phyloP scores from a whole-genome alignment of 179 eudicot species.

The Beta macrorhiza region DNA sequence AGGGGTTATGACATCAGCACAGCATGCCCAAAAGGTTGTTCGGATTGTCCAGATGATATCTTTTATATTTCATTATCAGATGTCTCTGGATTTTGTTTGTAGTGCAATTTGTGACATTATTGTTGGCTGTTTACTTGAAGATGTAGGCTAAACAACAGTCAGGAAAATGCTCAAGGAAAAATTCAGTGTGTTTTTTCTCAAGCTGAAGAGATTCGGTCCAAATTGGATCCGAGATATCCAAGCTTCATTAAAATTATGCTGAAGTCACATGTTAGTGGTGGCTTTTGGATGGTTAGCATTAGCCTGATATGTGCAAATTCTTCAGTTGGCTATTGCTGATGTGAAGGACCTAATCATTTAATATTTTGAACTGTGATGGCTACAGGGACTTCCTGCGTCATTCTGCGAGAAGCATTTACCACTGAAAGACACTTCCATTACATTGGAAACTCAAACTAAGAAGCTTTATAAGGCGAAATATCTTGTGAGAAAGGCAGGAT shows the following conservation, averaged over 20 bases:
- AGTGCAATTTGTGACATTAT: not conserved
- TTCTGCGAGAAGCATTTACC: slow-evolving; percentile 51
- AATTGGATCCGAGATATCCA: slow-evolving; percentile 16
- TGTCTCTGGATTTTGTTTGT: not conserved
- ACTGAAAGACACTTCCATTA: slow-evolving; percentile 31
- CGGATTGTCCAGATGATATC: not conserved
- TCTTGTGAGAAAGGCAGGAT: slow-evolving; percentile 40
- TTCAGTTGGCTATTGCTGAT: not conserved
- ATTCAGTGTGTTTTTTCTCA: not conserved
- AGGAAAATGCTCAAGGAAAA: not conserved
- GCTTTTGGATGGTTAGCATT: slow-evolving; percentile 27
- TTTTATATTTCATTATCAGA: not conserved
- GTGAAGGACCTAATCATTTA: not conserved
- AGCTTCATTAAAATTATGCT: slow-evolving; percentile 18
- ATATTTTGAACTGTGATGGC: not conserved
- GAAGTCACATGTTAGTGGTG: slow-evolving; percentile 23
- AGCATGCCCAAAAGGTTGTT: slow-evolving; percentile 12
- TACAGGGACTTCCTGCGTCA: slow-evolving; percentile 50
- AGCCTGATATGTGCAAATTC: not conserved
- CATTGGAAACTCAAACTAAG: slow-evolving; percentile 50
- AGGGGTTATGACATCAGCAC: not conserved
- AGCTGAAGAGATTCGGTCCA: slow-evolving; percentile 19
- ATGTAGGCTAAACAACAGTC: not conserved
- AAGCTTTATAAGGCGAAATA: slow-evolving; percentile 37
- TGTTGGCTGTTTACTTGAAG: not conserved